Evolutionary conservation across 2,329 filamentous ascomycete species (phyloP).

Genomic region (Apiospora saccharicola): DNA sequence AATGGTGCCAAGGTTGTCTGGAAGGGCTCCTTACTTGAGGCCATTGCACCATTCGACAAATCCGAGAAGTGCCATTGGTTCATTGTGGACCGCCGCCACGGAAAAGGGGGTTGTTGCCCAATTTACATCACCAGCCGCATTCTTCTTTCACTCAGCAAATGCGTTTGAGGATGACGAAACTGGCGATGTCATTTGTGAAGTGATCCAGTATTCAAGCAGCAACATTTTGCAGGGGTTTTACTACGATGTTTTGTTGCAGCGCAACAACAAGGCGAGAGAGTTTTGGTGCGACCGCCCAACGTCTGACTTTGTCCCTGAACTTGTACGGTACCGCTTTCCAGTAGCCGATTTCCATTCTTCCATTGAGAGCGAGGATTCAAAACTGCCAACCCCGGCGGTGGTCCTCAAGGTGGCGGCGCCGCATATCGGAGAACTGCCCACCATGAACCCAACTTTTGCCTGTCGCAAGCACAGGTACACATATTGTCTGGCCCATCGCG

Average conservation of each 20-base stretch:
- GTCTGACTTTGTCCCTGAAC: not conserved
- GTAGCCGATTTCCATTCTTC: not conserved
- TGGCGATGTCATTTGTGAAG: constrained; percentile 21
- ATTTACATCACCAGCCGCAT: constrained; percentile 13
- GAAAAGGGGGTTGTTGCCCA: not conserved
- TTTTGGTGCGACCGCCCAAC: not conserved
- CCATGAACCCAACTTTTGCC: constrained; percentile 4
- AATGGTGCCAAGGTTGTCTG: constrained; percentile 2
- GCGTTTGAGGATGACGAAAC: constrained; percentile 15
- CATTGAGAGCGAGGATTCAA: constrained; percentile 45
- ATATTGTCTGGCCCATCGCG: not conserved
- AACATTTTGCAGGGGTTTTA: not conserved
- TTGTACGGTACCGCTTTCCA: not conserved
- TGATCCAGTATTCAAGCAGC: not conserved
- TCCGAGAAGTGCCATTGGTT: not conserved
- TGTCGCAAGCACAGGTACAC: constrained; percentile 39
- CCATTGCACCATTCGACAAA: constrained; percentile 1
- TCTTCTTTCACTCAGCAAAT: constrained; percentile 22
- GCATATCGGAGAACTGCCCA: constrained; percentile 14
- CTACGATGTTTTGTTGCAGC: constrained; percentile 15
- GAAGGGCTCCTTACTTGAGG: not conserved
- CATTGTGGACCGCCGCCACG: constrained; percentile 8
- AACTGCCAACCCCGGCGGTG: constrained; percentile 57
- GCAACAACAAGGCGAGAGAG: not conserved
- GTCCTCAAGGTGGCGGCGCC: not conserved